Evolutionary conservation across 1,284 basidiomycete genomes (phyloP).

Genomic region (Inonotus hispidus): DNA sequence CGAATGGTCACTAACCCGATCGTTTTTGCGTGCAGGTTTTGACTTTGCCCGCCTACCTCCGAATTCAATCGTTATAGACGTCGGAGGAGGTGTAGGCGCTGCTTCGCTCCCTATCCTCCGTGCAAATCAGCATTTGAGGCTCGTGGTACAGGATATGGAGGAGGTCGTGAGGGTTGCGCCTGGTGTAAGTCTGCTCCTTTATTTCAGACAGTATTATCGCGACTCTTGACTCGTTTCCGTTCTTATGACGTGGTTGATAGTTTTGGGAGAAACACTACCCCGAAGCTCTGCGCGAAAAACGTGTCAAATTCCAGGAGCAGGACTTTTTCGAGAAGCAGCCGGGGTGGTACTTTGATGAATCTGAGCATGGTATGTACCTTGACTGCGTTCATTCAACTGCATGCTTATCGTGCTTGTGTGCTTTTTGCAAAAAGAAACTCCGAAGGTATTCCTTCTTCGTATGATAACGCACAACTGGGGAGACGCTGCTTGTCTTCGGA

Average conservation of each 20-base stretch:
- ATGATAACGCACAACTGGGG: conserved; percentile 19
- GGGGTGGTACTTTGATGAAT: neutral
- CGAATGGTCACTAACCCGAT: neutral
- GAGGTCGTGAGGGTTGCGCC: conserved; percentile 2
- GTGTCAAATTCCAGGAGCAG: conserved; percentile 21
- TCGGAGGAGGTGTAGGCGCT: conserved; percentile 23
- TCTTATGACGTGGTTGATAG: conserved; percentile 4
- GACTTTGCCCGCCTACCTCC: conserved; percentile 14
- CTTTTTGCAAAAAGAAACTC: neutral
- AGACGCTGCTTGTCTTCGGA: conserved; percentile 13
- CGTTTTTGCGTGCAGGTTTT: conserved; percentile 16
- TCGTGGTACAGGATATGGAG: conserved; percentile 23
- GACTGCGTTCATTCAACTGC: too few relatives aligned
- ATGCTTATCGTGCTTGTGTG: too few relatives aligned
- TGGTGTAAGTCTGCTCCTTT: neutral
- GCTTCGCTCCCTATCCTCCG: conserved; percentile 17
- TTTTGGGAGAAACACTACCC: conserved; percentile 24
- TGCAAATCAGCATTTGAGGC: conserved; percentile 14
- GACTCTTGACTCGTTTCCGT: neutral
- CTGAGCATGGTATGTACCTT: neutral
- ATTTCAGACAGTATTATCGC: neutral
- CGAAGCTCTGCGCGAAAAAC: conserved; percentile 22
- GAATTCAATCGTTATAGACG: conserved; percentile 21
- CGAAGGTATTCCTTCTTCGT: conserved; percentile 14
- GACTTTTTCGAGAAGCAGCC: conserved; percentile 15